phyloP scores from a whole-genome alignment of 805 yeast species.

The Nakazawaea laoshanensis region DNA sequence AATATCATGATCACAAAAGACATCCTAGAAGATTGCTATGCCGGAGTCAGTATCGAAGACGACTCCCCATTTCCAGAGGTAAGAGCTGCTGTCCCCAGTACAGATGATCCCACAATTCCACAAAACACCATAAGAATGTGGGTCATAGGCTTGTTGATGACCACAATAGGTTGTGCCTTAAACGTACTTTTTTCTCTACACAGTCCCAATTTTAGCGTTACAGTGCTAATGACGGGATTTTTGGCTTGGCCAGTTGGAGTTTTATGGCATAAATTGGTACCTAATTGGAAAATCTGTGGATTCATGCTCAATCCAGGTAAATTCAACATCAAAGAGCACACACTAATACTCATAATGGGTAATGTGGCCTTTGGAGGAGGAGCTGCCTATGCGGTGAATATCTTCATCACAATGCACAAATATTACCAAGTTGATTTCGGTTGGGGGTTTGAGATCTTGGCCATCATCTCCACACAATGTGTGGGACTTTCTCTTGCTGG shows the following conservation, averaged over 20 bases:
- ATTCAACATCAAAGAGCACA: conserved; percentile 57
- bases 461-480: conserved; percentile 48
- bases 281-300: conserved; percentile 22
- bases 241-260: conserved; percentile 23
- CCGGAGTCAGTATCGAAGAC: conserved; percentile 9
- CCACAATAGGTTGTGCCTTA: conserved; percentile 43
- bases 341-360: conserved; percentile 45
- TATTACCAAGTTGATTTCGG: conserved; percentile 38
- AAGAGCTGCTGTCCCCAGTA: conserved; percentile 53
- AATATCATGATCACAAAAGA: not conserved
- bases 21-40: conserved; percentile 9
- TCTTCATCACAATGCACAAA: conserved; percentile 38
- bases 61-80: conserved; percentile 61
- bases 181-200: conserved; percentile 50
- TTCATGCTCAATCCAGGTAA: conserved; percentile 49
- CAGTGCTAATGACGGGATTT: conserved; percentile 26
- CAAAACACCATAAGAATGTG: conserved; percentile 51
- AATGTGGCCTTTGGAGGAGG: conserved; percentile 31
- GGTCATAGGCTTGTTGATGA: conserved; percentile 43
- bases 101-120: conserved; percentile 41
- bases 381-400: conserved; percentile 51
- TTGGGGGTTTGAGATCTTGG: conserved; percentile 46
- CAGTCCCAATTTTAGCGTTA: conserved; percentile 34
- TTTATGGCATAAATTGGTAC: conserved; percentile 19
- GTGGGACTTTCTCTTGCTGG: conserved; percentile 68